Percentiles rank a stretch among this genome's conserved stretches.
Conservation (phyloP, 1,284 basidiomycete genomes). For the Apiotrichum sp. region DNA sequence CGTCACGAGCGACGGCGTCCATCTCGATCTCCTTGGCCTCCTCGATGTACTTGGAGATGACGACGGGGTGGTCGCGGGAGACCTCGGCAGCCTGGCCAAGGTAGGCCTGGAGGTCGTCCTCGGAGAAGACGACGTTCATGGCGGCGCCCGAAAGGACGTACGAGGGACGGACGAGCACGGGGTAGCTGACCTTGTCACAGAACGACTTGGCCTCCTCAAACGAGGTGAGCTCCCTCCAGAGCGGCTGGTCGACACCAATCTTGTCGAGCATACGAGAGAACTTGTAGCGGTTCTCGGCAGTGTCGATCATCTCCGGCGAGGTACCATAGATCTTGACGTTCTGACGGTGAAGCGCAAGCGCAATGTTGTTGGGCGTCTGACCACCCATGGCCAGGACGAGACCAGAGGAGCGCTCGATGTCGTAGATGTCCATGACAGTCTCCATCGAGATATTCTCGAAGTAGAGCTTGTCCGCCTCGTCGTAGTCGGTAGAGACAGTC, state of each 20-base stretch:
- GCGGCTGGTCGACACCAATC: conserved; percentile 94
- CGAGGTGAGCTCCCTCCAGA: conserved; percentile 93
- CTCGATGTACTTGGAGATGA: conserved; percentile 98
- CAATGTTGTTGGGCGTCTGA: conserved; percentile 98
- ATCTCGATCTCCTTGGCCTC: conserved; percentile 99
- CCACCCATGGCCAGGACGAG: conserved; percentile 98
- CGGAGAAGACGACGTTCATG: conserved; percentile 97
- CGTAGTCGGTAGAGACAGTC: conserved; percentile 97
- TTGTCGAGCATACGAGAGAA: conserved; percentile 97
- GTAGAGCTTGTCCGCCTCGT: conserved; percentile 96
- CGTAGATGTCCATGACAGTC: conserved; percentile 95
- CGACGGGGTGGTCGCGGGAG: conserved; percentile 94
- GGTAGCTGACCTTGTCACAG: conserved; percentile 87
- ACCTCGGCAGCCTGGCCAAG: conserved; percentile 94
- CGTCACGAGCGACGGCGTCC: conserved; percentile 95
- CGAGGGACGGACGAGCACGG: conserved; percentile 92
- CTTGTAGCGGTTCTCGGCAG: conserved; percentile 98
- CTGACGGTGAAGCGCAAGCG: conserved; percentile 84
- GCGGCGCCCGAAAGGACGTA: conserved; percentile 97
- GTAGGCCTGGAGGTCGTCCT: conserved; percentile 84
- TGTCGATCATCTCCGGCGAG: conserved; percentile 99
- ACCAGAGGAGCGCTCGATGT: conserved; percentile 79
- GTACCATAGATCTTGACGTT: conserved; percentile 98
- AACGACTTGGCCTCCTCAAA: conserved; percentile 82
- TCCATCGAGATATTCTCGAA: conserved; percentile 98